Percentiles rank a stretch among this genome's conserved stretches.
Evolutionary conservation across 768 basidiomycete species (phyloP).

Genomic region (Tulasnella sp.): DNA sequence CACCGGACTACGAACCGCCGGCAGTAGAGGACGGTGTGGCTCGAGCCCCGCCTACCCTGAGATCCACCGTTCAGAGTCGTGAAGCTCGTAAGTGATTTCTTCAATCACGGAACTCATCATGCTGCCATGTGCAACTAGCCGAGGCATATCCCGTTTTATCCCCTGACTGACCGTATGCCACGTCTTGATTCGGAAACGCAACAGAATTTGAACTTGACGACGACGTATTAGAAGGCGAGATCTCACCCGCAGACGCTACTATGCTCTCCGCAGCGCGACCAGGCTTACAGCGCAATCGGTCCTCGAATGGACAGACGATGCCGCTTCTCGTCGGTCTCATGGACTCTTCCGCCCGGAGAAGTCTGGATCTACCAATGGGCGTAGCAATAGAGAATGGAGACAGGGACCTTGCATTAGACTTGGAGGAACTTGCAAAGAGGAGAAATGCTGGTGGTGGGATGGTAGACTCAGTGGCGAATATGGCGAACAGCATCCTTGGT

Average conservation of each 20-base stretch:
- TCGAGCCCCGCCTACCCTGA: constrained; percentile 44
- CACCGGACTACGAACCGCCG: background rate
- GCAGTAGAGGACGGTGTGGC: background rate
- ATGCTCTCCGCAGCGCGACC: constrained; percentile 27
- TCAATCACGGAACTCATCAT: background rate
- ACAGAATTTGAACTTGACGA: constrained; percentile 76
- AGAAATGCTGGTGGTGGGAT: constrained; percentile 58
- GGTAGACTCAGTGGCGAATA: constrained; percentile 75
- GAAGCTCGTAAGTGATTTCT: constrained; percentile 58
- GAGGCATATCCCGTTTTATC: too few relatives aligned
- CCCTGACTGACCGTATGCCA: background rate
- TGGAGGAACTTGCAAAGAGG: constrained; percentile 63
- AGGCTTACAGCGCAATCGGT: constrained; percentile 13
- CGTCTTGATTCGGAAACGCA: background rate
- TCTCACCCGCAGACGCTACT: constrained; percentile 27
- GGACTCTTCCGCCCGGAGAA: constrained; percentile 48
- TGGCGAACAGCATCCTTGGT: constrained; percentile 93
- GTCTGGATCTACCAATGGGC: constrained; percentile 37
- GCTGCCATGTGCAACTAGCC: too few relatives aligned
- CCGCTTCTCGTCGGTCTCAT: constrained; percentile 73
- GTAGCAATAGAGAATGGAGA: constrained; percentile 14
- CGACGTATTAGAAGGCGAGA: constrained; percentile 60
- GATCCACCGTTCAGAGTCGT: constrained; percentile 64
- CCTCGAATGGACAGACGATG: constrained; percentile 35
- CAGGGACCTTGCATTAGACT: constrained; percentile 38